These are phyloP conservation scores for Fragilaria radians DNA, from an alignment of 108 stramenopile genomes.

Conservation along the genomic window DNA sequence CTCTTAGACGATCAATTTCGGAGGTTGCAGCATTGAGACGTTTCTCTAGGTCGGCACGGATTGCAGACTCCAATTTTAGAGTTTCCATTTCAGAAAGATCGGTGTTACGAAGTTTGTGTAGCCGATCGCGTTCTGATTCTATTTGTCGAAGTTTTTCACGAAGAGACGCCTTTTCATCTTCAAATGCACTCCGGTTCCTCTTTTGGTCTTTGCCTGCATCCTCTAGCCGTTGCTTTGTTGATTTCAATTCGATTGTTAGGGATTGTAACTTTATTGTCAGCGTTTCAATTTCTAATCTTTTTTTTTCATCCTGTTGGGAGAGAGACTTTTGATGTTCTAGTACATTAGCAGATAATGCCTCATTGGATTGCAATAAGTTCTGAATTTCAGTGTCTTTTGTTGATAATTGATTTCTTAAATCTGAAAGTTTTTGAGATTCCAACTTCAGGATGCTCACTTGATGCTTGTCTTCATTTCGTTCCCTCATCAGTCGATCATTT, in stretches of 20 bases:
- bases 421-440: background rate
- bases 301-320: background rate
- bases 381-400: background rate
- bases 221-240: background rate
- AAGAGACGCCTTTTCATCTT: background rate
- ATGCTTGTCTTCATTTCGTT: background rate
- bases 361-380: background rate
- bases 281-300: background rate
- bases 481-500: background rate
- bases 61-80: background rate
- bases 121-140: background rate
- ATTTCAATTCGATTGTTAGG: background rate
- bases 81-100: slow-evolving; percentile 1
- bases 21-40: background rate
- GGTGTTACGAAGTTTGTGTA: background rate
- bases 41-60: background rate
- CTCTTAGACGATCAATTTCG: background rate
- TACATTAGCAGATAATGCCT: background rate
- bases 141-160: background rate
- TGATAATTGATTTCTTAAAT: background rate
- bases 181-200: background rate
- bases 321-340: background rate
- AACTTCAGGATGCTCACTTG: background rate
- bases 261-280: background rate
- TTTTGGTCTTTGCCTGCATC: background rate